A percentile compares a stretch with the other conserved stretches of the same genome.
Conservation (phyloP, 345 rosid genomes). For the Sapria himalayana region DNA sequence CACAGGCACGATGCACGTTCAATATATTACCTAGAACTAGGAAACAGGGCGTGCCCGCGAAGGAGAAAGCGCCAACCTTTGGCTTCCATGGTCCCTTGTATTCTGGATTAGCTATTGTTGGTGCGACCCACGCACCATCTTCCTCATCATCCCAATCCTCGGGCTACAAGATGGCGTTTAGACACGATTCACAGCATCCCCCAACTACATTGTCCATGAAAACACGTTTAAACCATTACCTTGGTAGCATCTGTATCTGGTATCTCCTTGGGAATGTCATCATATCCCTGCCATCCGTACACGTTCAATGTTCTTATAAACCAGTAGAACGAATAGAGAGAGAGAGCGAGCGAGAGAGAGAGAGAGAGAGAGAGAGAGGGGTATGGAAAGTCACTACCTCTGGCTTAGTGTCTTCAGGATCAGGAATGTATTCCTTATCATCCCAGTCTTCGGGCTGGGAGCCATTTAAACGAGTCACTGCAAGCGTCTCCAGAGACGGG, state of each 20-base stretch:
- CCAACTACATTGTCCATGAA: too few relatives aligned
- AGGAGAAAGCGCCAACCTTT: slow-evolving; percentile 52
- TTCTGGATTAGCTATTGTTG: slow-evolving; percentile 94
- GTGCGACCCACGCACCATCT: slow-evolving; percentile 98
- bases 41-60: too few relatives aligned
- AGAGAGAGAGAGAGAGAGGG: background rate
- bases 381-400: slow-evolving; percentile 24
- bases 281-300: slow-evolving; percentile 65
- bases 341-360: background rate
- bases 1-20: too few relatives aligned
- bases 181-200: too few relatives aligned
- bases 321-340: background rate
- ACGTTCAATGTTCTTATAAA: too few relatives aligned
- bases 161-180: too few relatives aligned
- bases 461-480: background rate
- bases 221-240: slow-evolving; percentile 20
- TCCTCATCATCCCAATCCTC: slow-evolving; percentile 99
- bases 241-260: slow-evolving; percentile 70
- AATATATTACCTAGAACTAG: too few relatives aligned
- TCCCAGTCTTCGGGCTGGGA: slow-evolving; percentile 98
- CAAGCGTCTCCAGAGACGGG: background rate
- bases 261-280: slow-evolving; percentile 88
- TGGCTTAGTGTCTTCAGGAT: slow-evolving; percentile 90
- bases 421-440: slow-evolving; percentile 68
- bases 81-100: slow-evolving; percentile 89